Evolutionary conservation across 2,329 filamentous ascomycete genomes (phyloP), one percentile per base, ranked within the genome.

Genomic region (Basipetospora chlamydospora): DNA sequence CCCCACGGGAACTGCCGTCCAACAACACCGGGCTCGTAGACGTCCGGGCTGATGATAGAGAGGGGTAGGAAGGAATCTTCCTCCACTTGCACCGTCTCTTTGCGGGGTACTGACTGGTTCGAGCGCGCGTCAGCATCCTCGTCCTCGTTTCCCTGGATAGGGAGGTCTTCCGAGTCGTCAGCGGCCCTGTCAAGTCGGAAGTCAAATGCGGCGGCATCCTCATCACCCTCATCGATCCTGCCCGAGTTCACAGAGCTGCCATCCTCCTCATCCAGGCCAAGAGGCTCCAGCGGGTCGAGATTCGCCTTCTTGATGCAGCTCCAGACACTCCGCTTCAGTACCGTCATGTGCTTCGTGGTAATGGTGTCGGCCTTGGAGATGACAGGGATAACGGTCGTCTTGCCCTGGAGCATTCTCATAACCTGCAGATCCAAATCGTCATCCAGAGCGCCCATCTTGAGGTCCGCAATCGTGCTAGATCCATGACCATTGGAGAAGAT

Each of bases 321-420:
- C 76, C 83, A 92, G 23, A 98, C 87, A 10, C 80, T 78, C 59
- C 80, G 85, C 66, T 95, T 95, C 45, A 98, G 70, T 48, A 84
- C 78, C 31, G 73, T 67, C 90, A 96, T 96, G 59, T 98, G 90
- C 37, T 82, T 80, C 0, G 81, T 78, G n/a, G 90, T 96, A 48
- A 96, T 81, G 11, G 87, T 95, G 55, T 98, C 90, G 26, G 90
- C 88, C 60, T 98, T 98, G 53, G 86, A 82, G 51, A 98, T 88
- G 40, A 98, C 78, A 0, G 90, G 90, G 32, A 98, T 84, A 41
- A 96, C 85, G 0, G 85, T 93, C 0, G 90, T 96, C 66, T 94
- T 95, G 48, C 83, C 81, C 55, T 93, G 79, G 20, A 98, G 70
- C 12, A 80, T 81, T 33, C 82, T 81, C 49, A 98, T 67, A 39